Conservation (phyloP, 768 basidiomycete genomes). For the Tephrocybe sp. region DNA sequence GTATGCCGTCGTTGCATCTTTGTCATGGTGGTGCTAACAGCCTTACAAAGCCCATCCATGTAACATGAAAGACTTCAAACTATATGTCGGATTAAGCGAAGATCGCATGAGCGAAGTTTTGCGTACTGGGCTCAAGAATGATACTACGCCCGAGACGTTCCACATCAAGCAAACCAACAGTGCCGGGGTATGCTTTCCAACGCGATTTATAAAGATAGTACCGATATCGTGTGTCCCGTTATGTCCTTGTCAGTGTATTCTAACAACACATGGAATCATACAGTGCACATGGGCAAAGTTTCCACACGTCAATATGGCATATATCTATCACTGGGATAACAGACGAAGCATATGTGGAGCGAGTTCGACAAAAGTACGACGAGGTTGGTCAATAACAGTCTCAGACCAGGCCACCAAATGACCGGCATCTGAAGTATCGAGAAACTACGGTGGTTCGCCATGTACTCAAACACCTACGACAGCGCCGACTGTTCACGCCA, state of each 20-base stretch:
- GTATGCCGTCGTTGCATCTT: conserved; percentile 25
- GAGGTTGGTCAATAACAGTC: conserved; percentile 46
- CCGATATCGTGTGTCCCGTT: conserved; percentile 70
- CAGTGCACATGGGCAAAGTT: conserved; percentile 74
- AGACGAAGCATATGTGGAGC: conserved; percentile 57
- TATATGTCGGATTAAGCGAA: conserved; percentile 62
- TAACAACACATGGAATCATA: no score
- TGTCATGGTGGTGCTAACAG: conserved; percentile 8
- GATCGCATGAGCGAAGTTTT: conserved; percentile 72
- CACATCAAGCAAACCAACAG: conserved; percentile 54
- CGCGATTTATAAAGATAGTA: conserved; percentile 71
- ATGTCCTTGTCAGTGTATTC: no score
- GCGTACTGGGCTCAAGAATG: conserved; percentile 65
- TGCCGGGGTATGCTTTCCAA: conserved; percentile 59
- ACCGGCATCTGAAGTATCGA: conserved; percentile 47
- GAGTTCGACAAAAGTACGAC: conserved; percentile 52
- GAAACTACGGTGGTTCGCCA: conserved; percentile 67
- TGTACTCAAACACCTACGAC: conserved; percentile 75
- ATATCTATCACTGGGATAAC: conserved; percentile 61
- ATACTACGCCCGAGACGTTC: conserved; percentile 64
- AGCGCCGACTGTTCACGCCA: conserved; percentile 68
- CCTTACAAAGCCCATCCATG: conserved; percentile 69
- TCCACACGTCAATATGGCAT: conserved; percentile 82
- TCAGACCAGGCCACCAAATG: conserved; percentile 7
- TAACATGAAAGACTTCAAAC: conserved; percentile 82